Evolutionary conservation across 2,329 filamentous ascomycete genomes (phyloP), one percentile per base, ranked within the genome.

Genomic region (Botryotinia narcissicola): DNA sequence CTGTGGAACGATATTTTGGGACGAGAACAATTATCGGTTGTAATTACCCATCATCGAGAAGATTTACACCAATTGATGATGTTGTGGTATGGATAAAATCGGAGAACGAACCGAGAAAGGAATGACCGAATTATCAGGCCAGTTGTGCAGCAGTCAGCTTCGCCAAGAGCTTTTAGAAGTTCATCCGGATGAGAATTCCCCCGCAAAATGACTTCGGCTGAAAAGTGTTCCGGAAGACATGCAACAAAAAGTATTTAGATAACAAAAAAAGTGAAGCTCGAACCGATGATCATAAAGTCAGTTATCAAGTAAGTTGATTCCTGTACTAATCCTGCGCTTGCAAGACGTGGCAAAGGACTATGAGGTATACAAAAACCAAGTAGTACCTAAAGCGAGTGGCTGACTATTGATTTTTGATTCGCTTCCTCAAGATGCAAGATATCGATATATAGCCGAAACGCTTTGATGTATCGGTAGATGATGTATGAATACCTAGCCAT

Each of bases 211-310:
- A n/a, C 57, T 61, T 61, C 71, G 71, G 71, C 51, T 69, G 63
- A 73, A 73, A 51, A 69, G 63, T 73, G 25, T 73, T 69, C 71
- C 71, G 63, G 70, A 69, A 73, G 71, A 73, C 32, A 51, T 73
- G 63, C 71, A 73, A 69, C 63, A 69, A 73, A 69, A 62, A 29
- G 5, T 46, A 57, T 60, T 37, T 16, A 3, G 18, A 25, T 29
- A 37, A 73, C 35, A n/a, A 32, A 60, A 57, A 46, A 54, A 22
- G 12, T 32, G 48, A 44, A 70, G n/a, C 40, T 70, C 16, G 40
- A 46, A n/a, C 51, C 40, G 29, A 70, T 61, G 12, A 61, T 35
- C 40, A n/a, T 57, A 20, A 40, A 57, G 42, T 20, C 14, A 42
- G 48, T 25, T n/a, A 42, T 32, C n/a, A 69, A 54, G 32, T 25